Percentiles rank a stretch among this genome's conserved stretches.
phyloP scores from a whole-genome alignment of 2,329 filamentous ascomycete genomes.

The Hypoxylon sp. region DNA sequence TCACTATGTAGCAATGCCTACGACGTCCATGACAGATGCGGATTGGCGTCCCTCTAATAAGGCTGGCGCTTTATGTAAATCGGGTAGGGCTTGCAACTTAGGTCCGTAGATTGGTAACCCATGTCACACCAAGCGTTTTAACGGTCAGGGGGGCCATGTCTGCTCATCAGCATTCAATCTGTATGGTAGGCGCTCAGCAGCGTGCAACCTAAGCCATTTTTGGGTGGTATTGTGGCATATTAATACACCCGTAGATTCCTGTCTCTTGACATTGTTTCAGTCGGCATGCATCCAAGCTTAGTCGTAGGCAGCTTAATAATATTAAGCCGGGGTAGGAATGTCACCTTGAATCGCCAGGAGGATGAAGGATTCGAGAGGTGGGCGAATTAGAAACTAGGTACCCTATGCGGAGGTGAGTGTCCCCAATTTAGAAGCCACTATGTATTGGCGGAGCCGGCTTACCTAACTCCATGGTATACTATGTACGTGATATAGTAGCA shows the following conservation, averaged over 20 bases:
- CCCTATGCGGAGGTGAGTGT: slow-evolving; percentile 13
- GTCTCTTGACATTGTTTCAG: slow-evolving; percentile 7
- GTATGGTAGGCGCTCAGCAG: slow-evolving; percentile 22
- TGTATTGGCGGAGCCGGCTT: slow-evolving; percentile 27
- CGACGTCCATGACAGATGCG: slow-evolving; percentile 19
- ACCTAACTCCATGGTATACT: slow-evolving; percentile 31
- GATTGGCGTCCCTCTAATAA: slow-evolving; percentile 32
- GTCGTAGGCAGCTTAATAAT: slow-evolving; percentile 26
- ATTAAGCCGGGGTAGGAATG: slow-evolving; percentile 29
- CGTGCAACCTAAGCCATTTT: slow-evolving; percentile 19
- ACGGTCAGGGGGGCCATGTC: slow-evolving; percentile 22
- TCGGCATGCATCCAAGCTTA: not conserved
- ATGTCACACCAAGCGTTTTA: slow-evolving; percentile 23
- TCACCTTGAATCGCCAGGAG: slow-evolving; percentile 25
- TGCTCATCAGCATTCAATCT: slow-evolving; percentile 21
- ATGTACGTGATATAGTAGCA: not conserved
- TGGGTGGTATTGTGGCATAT: slow-evolving; percentile 30
- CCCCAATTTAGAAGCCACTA: slow-evolving; percentile 25
- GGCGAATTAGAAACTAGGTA: slow-evolving; percentile 26
- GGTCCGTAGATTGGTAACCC: slow-evolving; percentile 27
- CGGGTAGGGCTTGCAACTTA: slow-evolving; percentile 26
- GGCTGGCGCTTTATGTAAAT: slow-evolving; percentile 35
- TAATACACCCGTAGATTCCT: slow-evolving; percentile 28
- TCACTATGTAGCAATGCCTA: slow-evolving; percentile 33
- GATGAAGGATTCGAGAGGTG: slow-evolving; percentile 35